Evolutionary conservation across 2,329 filamentous ascomycete species (phyloP).

Genomic region (Chaetomiaceae sp.): DNA sequence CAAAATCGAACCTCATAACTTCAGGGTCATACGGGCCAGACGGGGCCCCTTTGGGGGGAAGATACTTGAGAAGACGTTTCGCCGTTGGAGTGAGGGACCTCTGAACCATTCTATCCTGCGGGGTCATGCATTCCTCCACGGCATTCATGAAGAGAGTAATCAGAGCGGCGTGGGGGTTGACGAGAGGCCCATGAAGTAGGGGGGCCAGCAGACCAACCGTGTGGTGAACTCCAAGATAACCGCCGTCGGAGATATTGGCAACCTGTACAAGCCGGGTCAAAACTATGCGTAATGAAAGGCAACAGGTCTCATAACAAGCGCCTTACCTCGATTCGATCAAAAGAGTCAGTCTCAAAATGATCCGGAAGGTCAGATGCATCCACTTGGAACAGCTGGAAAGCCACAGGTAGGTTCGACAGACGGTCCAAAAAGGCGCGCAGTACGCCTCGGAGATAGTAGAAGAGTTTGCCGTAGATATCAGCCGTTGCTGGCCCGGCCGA

Average conservation of each 20-base stretch:
- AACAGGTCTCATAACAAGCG: no score
- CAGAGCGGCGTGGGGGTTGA: constrained; percentile 37
- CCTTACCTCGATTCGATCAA: constrained; percentile 1
- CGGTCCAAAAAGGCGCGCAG: background rate
- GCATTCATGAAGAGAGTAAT: constrained; percentile 40
- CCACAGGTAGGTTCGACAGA: background rate
- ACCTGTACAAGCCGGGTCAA: background rate
- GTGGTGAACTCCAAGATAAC: background rate
- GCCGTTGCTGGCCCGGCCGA: background rate
- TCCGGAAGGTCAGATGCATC: background rate
- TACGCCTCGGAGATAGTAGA: background rate
- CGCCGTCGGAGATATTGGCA: constrained; percentile 1
- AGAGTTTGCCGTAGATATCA: constrained; percentile 4
- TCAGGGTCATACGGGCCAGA: background rate
- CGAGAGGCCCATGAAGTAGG: background rate
- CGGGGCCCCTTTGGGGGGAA: background rate
- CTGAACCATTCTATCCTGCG: background rate
- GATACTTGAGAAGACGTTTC: background rate
- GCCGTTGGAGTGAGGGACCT: background rate
- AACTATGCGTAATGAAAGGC: background rate
- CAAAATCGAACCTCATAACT: background rate
- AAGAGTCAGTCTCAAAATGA: background rate
- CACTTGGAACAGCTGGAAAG: background rate
- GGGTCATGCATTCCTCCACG: constrained; percentile 19
- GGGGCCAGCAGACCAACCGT: background rate